Base-by-base conservation (phyloP, 306 rosid genomes). In the Cyamopsis tetragonoloba region DNA sequence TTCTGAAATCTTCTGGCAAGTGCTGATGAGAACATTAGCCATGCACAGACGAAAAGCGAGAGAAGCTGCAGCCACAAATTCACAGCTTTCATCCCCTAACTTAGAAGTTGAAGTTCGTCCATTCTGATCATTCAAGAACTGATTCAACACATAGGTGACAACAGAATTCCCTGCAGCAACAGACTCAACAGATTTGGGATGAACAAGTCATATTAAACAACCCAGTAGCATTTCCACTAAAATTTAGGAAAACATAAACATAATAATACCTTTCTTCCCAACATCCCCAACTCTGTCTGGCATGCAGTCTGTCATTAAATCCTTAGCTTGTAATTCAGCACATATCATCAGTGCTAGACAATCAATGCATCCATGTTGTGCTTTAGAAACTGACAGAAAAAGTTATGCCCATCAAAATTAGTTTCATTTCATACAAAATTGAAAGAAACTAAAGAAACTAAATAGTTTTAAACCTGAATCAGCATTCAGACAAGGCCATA, bases 311-410 rank as follows among this genome's bases (percentile, higher is more conserved):
- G 53, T 62, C 14, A 34, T 63, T 51, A 87, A 80, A 63, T 80
- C 74, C 48, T 67, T 57, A 67, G 79, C 85, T 78, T 81, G 93
- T 59, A 83, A 75, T 53, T 93, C 93, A 55, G 88, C 84, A 75
- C 88, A 89, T 76, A 89, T 77, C 96, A 93, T 89, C 53, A 93
- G 77, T 47, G 98, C 96, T 39, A 93, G 82, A 73, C 96, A 87
- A 81, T 88, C 93, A 61, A 88, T 93, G 86, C 97, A 93, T 54
- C 96, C 98, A 79, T 89, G 96, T 80, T 93, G 96, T 55, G 86
- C 86, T 81, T 78, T 88, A 53, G 88, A 84, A 79, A 89, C 98
- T 92, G 82, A n/a, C n/a, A 73, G 60, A 46, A 44, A 34, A 74
- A 65, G 8, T 32, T 62, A 49, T 46, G 63, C 13, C 49, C 31